Conservation (phyloP, 2,329 filamentous ascomycete species). For the Metarhizium brunneum region DNA sequence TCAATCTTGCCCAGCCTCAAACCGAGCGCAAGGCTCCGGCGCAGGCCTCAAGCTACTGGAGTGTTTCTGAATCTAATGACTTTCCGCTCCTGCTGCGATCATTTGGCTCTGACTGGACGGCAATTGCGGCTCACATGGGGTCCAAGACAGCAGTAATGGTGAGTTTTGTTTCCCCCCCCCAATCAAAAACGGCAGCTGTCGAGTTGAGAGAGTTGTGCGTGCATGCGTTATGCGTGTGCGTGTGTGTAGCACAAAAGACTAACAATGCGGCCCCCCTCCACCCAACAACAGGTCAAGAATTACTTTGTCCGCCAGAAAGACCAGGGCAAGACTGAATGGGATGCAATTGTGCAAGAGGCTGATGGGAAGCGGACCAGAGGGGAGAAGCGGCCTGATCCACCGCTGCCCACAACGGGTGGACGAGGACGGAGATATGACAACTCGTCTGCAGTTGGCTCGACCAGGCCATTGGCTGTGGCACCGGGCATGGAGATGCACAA, state of each 20-base stretch:
- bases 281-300: conserved; percentile 50
- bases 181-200: neutral
- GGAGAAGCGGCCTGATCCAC: conserved; percentile 51
- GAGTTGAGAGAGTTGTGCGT: conserved; percentile 1
- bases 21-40: conserved; percentile 42
- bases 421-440: conserved; percentile 42
- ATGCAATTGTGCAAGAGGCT: conserved; percentile 49
- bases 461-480: conserved; percentile 38
- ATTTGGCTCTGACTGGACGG: conserved; percentile 71
- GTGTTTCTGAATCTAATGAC: conserved; percentile 69
- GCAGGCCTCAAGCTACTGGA: conserved; percentile 78
- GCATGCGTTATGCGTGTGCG: neutral
- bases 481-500: conserved; percentile 32
- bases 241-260: conserved; percentile 3
- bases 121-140: conserved; percentile 70
- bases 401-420: conserved; percentile 39
- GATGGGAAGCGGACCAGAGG: conserved; percentile 45
- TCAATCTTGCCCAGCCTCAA: conserved; percentile 37
- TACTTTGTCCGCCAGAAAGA: conserved; percentile 58
- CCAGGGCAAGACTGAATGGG: conserved; percentile 48
- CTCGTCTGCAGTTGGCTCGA: conserved; percentile 21
- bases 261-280: conserved; percentile 1
- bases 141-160: conserved; percentile 85
- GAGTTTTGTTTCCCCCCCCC: conserved; percentile 18
- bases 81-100: conserved; percentile 63